phyloP scores from a whole-genome alignment of 768 basidiomycete species.

The Plicaturopsis crispa region DNA sequence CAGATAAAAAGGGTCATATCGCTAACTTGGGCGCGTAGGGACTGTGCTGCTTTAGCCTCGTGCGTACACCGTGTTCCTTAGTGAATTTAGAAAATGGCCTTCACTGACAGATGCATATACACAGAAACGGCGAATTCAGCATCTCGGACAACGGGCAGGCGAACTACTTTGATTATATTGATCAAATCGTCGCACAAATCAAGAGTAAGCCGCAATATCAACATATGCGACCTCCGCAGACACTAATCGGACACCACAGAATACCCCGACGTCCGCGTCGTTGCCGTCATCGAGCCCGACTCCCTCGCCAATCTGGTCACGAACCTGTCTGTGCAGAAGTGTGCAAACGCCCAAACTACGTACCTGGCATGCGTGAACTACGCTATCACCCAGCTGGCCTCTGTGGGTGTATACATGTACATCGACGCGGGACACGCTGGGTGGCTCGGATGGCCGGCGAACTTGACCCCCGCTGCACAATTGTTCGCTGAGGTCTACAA shows the following conservation, averaged over 20 bases:
- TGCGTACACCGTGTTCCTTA: too few species aligned
- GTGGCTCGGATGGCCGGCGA: slow-evolving; percentile 65
- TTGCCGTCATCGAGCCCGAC: slow-evolving; percentile 63
- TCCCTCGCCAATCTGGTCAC: slow-evolving; percentile 64
- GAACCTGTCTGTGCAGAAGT: slow-evolving; percentile 53
- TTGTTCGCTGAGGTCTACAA: slow-evolving; percentile 44
- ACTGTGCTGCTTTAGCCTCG: slow-evolving; percentile 57
- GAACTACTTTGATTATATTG: slow-evolving; percentile 55
- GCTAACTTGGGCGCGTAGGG: too few species aligned
- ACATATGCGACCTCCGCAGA: too few species aligned
- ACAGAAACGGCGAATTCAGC: slow-evolving; percentile 60
- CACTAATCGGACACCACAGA: too few species aligned
- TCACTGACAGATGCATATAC: too few species aligned
- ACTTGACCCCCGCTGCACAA: slow-evolving; percentile 49
- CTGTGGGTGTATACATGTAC: slow-evolving; percentile 51
- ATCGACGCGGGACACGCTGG: slow-evolving; percentile 59
- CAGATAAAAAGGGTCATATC: too few species aligned
- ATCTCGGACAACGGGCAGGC: slow-evolving; percentile 48
- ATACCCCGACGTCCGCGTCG: slow-evolving; percentile 53
- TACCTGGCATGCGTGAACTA: slow-evolving; percentile 50
- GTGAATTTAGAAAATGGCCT: too few species aligned
- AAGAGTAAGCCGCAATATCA: slow-evolving; percentile 28
- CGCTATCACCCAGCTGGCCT: slow-evolving; percentile 43
- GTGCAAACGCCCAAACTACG: slow-evolving; percentile 41
- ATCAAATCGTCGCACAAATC: slow-evolving; percentile 51